A percentile compares a stretch with the other conserved stretches of the same genome.
phyloP scores from a whole-genome alignment of 768 basidiomycete species.

The Naganishia kalamii region DNA sequence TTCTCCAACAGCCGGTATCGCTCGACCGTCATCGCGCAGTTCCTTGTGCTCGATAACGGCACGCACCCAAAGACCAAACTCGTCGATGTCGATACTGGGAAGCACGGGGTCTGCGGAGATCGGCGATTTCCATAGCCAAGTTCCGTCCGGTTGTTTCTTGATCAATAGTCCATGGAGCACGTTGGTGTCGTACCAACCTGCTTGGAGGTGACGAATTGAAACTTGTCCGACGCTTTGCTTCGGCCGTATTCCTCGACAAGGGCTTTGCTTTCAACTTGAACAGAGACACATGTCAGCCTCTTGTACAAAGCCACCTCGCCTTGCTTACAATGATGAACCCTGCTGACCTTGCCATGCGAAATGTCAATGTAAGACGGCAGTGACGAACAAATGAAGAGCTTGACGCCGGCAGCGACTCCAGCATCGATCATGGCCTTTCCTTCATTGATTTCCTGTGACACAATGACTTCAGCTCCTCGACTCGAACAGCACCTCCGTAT shows the following conservation, averaged over 20 bases:
- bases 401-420: conserved; percentile 21
- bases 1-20: not conserved
- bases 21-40: not conserved
- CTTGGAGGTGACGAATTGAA: conserved; percentile 16
- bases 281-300: not conserved
- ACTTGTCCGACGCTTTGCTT: not conserved
- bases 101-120: not conserved
- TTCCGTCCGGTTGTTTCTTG: not conserved
- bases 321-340: conserved; percentile 14
- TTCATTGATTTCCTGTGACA: conserved; percentile 16
- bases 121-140: not conserved
- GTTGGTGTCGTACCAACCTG: conserved; percentile 18
- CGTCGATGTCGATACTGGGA: conserved; percentile 18
- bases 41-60: conserved; percentile 16
- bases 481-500: not conserved
- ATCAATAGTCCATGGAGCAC: not conserved
- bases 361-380: not conserved
- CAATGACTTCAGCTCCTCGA: not conserved
- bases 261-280: conserved; percentile 9
- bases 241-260: not conserved
- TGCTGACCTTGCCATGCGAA: conserved; percentile 1
- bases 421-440: conserved; percentile 30
- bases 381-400: conserved; percentile 28
- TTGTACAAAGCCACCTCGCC: not conserved
- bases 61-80: conserved; percentile 11